Evolutionary conservation across 768 basidiomycete genomes (phyloP).

Genomic region (Boletus vinaceobasis): DNA sequence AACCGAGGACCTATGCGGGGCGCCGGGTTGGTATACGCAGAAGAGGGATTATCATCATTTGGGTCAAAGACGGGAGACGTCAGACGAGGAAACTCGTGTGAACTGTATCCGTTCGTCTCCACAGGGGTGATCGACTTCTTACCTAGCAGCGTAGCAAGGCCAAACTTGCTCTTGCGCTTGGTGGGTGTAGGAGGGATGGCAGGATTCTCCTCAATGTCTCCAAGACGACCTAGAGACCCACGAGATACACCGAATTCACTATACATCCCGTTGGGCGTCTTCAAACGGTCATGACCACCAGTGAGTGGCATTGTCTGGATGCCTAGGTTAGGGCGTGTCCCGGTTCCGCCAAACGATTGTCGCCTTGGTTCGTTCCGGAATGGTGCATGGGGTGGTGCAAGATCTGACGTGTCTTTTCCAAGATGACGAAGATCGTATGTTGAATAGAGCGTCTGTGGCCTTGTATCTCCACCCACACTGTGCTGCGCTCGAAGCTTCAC

Average conservation of each 20-base stretch:
- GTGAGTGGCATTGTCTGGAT: slow-evolving; percentile 49
- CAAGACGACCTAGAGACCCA: slow-evolving; percentile 46
- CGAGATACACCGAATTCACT: slow-evolving; percentile 74
- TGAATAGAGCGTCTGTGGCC: slow-evolving; percentile 65
- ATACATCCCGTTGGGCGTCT: slow-evolving; percentile 43
- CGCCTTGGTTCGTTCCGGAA: slow-evolving; percentile 63
- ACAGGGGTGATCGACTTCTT: slow-evolving; percentile 39
- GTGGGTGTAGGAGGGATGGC: slow-evolving; percentile 33
- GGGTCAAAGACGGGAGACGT: slow-evolving; percentile 42
- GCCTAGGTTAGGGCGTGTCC: slow-evolving; percentile 52
- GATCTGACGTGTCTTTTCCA: slow-evolving; percentile 43
- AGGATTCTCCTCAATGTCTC: slow-evolving; percentile 30
- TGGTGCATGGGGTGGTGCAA: slow-evolving; percentile 59
- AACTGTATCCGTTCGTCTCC: slow-evolving; percentile 33
- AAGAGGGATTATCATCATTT: slow-evolving; percentile 46
- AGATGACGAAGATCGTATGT: slow-evolving; percentile 55
- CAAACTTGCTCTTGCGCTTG: slow-evolving; percentile 75
- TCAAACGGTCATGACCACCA: slow-evolving; percentile 35
- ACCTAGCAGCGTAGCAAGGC: slow-evolving; percentile 63
- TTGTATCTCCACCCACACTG: slow-evolving; percentile 36
- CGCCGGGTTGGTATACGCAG: slow-evolving; percentile 47
- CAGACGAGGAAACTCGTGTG: slow-evolving; percentile 50
- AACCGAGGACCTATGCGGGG: slow-evolving; percentile 52
- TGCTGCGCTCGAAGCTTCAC: slow-evolving; percentile 42
- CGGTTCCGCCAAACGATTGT: slow-evolving; percentile 73